These are phyloP conservation scores for Harringtonia aguacate DNA, from an alignment of 2,329 filamentous ascomycete genomes.

Conservation along the genomic window DNA sequence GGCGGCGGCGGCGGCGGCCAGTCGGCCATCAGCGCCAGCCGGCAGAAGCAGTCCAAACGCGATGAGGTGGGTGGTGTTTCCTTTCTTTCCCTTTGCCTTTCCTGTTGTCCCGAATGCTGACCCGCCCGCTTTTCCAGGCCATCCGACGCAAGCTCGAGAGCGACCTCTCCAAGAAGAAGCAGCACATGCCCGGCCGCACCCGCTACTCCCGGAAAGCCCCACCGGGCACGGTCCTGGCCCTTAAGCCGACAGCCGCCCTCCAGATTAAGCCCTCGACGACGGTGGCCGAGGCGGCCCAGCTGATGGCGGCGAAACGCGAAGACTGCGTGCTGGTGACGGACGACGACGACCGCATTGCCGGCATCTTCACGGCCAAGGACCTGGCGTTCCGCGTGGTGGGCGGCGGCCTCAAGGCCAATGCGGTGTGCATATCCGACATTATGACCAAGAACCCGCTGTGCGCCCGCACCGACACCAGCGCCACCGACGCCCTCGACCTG, in stretches of 20 bases:
- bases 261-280: constrained; percentile 95
- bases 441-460: constrained; percentile 99
- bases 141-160: constrained; percentile 95
- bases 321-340: constrained; percentile 97
- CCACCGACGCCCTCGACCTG: constrained; percentile 90
- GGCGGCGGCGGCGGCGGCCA: constrained; percentile 41
- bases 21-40: constrained; percentile 80
- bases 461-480: constrained; percentile 93
- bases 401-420: constrained; percentile 75
- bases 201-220: constrained; percentile 86
- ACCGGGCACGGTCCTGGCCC: constrained; percentile 86
- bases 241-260: constrained; percentile 89
- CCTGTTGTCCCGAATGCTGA: constrained; percentile 18
- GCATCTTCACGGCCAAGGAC: constrained; percentile 98
- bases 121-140: constrained; percentile 46
- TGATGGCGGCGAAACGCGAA: constrained; percentile 98
- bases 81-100: neutral
- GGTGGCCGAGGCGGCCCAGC: constrained; percentile 89
- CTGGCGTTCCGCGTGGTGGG: constrained; percentile 94
- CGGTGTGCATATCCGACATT: constrained; percentile 91
- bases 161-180: constrained; percentile 96
- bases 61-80: constrained; percentile 68
- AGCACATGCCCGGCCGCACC: constrained; percentile 62
- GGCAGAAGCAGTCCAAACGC: constrained; percentile 92
- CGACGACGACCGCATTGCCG: constrained; percentile 93